Evolutionary conservation across 805 yeast genomes (phyloP).

Genomic region (Metschnikowia continentalis): DNA sequence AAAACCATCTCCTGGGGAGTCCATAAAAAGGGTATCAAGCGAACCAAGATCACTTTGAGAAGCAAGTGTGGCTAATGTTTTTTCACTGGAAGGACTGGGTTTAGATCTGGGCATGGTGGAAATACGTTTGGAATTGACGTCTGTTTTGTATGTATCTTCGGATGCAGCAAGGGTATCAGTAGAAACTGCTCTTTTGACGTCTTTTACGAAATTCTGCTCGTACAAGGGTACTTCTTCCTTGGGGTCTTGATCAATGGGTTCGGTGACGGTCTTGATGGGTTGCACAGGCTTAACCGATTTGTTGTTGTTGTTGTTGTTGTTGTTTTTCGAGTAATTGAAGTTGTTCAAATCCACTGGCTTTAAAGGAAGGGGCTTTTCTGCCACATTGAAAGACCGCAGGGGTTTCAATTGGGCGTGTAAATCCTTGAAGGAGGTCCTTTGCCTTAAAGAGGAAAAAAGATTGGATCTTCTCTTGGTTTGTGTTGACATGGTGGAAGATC

Average conservation of each 20-base stretch:
- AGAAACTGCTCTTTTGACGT: background rate
- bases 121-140: slow-evolving; percentile 2
- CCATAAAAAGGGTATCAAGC: slow-evolving; percentile 7
- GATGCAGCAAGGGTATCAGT: background rate
- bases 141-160: background rate
- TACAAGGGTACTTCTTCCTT: background rate
- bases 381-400: background rate
- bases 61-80: slow-evolving; percentile 12
- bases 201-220: background rate
- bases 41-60: slow-evolving; percentile 9
- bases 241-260: background rate
- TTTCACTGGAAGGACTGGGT: slow-evolving; percentile 11
- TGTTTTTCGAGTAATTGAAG: background rate
- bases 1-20: slow-evolving; percentile 2
- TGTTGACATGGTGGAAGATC: background rate
- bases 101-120: slow-evolving; percentile 5
- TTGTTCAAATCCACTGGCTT: background rate
- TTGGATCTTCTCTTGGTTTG: slow-evolving; percentile 8
- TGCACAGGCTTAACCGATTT: background rate
- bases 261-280: background rate
- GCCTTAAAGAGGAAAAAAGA: slow-evolving; percentile 9
- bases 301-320: background rate
- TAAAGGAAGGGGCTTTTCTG: slow-evolving; percentile 2
- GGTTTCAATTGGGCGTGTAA: slow-evolving; percentile 4
- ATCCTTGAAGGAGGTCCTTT: slow-evolving; percentile 11